These are phyloP conservation scores for Adansonia madagascariensis DNA, from an alignment of 441 rosid species.

Conservation along the genomic window DNA sequence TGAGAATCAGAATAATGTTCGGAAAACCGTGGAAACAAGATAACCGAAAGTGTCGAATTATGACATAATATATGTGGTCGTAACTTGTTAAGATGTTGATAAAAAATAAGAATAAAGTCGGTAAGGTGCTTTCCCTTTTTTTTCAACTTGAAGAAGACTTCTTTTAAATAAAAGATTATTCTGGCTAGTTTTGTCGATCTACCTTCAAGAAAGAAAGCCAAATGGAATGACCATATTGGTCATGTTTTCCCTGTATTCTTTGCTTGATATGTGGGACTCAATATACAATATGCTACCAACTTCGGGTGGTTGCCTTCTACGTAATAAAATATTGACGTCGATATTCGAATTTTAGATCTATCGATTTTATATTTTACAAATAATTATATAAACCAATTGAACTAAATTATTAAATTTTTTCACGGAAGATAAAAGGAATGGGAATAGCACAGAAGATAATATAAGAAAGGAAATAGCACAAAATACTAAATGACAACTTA, in stretches of 20 bases:
- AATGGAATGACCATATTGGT: constrained; percentile 30
- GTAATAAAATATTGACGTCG: background rate
- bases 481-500: background rate
- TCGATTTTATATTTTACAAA: no score
- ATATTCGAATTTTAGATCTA: no score
- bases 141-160: constrained; percentile 43
- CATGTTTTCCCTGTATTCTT: constrained; percentile 24
- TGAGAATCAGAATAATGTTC: constrained; percentile 47
- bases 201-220: constrained; percentile 17
- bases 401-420: no score
- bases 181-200: constrained; percentile 42
- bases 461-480: no score
- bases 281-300: constrained; percentile 26
- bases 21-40: constrained; percentile 31
- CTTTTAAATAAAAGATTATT: constrained; percentile 12
- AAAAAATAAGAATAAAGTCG: constrained; percentile 43
- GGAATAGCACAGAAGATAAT: no score
- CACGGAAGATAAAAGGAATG: no score
- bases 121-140: constrained; percentile 26
- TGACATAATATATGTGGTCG: constrained; percentile 34
- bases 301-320: constrained; percentile 21
- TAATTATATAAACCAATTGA: no score
- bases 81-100: constrained; percentile 34
- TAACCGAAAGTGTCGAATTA: constrained; percentile 44
- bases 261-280: constrained; percentile 25